Base-by-base conservation (phyloP, 192 early-diverging fungal genomes). In the Allomyces javanicus region DNA sequence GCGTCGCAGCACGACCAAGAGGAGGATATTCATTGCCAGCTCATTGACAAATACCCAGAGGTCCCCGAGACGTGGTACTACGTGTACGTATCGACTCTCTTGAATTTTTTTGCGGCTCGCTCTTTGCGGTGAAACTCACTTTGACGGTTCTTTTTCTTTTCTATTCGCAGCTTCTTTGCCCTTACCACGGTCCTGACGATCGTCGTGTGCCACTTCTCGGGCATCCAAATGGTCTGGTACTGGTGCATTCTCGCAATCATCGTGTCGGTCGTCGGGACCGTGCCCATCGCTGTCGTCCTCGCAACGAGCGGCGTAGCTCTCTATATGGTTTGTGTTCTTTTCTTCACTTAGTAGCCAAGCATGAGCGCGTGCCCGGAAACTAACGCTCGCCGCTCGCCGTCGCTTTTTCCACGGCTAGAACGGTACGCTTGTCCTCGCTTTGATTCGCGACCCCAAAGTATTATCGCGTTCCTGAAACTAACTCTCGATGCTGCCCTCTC, bases 221-320 rank as follows among this genome's bases (percentile, higher is more conserved):
- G 77, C 11, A 80, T 84, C n/a, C 72, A 73, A 19, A 79, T 92
- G 64, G 86, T 87, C 23, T 88, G 85, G 86, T 91, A 86, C 83
- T 89, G 80, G 73, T 71, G 86, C 24, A 65, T 89, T 19, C 71
- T 89, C 58, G 76, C 83, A 24, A 72, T 85, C 33, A 70, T 72
- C 5, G 72, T 88, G 23, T 74, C 85, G 17, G 64, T 81, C 19
- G 70, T 92, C 44, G 88, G 86, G 64, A 77, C 83, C 17, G 72
- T 92, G 4, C 90, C 90, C 1, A 82, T 95, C 26, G 93, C 90
- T 68, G 85, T 92, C 27, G 84, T 95, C 67, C 75, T 77, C 64
- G 86, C 86, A 14, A 58, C 50, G 7, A 4, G 1, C 0, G 50
- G 50, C 21, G 50, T 58, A 0, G 17, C 17, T 14, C 50, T 58